Percentiles rank a stretch among this genome's conserved stretches.
Conservation (phyloP, 1,284 basidiomycete genomes). For the Cryptococcus sp. region DNA sequence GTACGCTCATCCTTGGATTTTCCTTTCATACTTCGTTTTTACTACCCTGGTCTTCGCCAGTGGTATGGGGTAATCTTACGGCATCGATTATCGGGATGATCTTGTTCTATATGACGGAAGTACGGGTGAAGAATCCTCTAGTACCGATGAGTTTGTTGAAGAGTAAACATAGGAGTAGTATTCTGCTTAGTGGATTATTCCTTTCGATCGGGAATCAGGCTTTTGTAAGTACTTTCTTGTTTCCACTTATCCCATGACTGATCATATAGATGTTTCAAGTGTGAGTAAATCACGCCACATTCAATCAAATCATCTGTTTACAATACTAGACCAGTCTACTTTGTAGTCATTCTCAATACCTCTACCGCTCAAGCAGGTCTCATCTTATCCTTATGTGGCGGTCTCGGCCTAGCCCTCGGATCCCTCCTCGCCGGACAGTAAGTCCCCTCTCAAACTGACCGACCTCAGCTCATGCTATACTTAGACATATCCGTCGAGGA, state of each 20-base stretch:
- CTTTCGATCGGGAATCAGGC: slow-evolving; percentile 67
- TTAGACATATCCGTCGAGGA: slow-evolving; percentile 40
- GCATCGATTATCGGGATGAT: slow-evolving; percentile 54
- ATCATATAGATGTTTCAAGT: slow-evolving; percentile 11
- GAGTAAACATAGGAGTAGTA: slow-evolving; percentile 59
- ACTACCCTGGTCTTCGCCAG: slow-evolving; percentile 66
- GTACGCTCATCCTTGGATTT: slow-evolving; percentile 69
- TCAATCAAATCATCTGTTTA: neutral
- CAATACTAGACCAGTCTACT: slow-evolving; percentile 37
- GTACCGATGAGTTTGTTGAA: slow-evolving; percentile 72
- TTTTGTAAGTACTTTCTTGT: slow-evolving; percentile 54
- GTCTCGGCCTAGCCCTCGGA: slow-evolving; percentile 73
- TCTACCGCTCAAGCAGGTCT: slow-evolving; percentile 47
- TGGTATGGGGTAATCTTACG: slow-evolving; percentile 63
- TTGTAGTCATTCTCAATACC: slow-evolving; percentile 39
- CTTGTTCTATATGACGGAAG: slow-evolving; percentile 68
- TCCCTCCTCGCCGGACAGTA: slow-evolving; percentile 83
- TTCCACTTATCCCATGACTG: neutral
- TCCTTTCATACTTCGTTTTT: slow-evolving; percentile 78
- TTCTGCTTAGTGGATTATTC: slow-evolving; percentile 36
- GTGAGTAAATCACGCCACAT: neutral
- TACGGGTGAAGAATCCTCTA: slow-evolving; percentile 65
- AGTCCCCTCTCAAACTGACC: slow-evolving; percentile 5
- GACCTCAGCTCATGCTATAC: neutral
- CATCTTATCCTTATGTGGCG: slow-evolving; percentile 61